Evolutionary conservation across 345 rosid genomes (phyloP).

Genomic region (Eucalyptus erythrocorys): DNA sequence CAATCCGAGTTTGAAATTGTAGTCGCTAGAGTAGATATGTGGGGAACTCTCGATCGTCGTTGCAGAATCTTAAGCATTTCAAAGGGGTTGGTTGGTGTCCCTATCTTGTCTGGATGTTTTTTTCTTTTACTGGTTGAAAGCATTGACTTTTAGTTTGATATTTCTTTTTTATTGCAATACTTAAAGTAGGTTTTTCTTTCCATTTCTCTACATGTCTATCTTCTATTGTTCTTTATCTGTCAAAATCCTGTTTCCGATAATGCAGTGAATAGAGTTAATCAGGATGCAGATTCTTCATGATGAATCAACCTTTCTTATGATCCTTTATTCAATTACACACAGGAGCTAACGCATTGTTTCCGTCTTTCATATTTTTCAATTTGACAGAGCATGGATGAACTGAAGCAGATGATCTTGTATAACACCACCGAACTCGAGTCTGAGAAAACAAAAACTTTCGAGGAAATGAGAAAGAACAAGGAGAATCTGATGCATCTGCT

Average conservation of each 20-base stretch:
- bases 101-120: background rate
- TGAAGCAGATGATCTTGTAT: constrained; percentile 59
- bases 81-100: background rate
- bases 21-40: background rate
- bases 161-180: background rate
- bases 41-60: background rate
- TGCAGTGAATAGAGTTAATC: background rate
- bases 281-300: background rate
- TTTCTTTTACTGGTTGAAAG: background rate
- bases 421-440: constrained; percentile 47
- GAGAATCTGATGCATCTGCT: constrained; percentile 38
- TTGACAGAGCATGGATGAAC: constrained; percentile 48
- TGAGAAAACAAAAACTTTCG: constrained; percentile 41
- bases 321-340: background rate
- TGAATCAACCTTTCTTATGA: background rate
- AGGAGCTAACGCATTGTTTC: background rate
- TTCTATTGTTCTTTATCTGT: background rate
- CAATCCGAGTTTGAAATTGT: background rate
- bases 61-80: background rate
- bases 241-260: background rate
- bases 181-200: background rate
- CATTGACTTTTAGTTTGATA: background rate
- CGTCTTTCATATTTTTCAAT: background rate
- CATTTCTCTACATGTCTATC: background rate
- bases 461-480: constrained; percentile 38